Evolutionary conservation across 148 eudicot species (phyloP).

Genomic region (Rhododendron ovatum): DNA sequence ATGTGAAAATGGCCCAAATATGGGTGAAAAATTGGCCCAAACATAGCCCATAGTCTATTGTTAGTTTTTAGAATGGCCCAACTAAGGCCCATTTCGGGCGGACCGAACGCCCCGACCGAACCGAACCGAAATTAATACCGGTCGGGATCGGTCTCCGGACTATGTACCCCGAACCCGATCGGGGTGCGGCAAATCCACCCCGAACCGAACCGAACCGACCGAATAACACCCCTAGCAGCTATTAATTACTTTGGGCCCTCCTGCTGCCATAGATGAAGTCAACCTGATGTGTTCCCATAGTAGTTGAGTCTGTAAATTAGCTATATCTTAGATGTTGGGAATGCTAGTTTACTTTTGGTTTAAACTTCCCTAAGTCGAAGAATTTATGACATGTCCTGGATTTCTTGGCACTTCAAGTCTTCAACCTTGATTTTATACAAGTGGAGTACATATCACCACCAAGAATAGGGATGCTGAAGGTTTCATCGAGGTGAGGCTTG

Average conservation of each 20-base stretch:
- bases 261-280: background rate
- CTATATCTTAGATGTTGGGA: background rate
- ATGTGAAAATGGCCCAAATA: too few relatives aligned
- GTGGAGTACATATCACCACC: background rate
- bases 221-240: too few relatives aligned
- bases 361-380: background rate
- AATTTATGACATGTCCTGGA: background rate
- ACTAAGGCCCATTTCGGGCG: too few relatives aligned
- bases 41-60: too few relatives aligned
- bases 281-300: background rate
- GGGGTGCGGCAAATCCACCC: too few relatives aligned
- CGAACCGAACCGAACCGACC: too few relatives aligned
- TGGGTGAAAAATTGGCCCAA: too few relatives aligned
- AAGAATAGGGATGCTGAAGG: background rate
- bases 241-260: conserved; percentile 8
- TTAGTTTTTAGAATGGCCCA: too few relatives aligned
- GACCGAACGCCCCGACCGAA: too few relatives aligned
- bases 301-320: conserved; percentile 3
- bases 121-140: too few relatives aligned
- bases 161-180: too few relatives aligned
- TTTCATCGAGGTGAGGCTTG: background rate
- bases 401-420: conserved; percentile 3
- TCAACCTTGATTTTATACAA: background rate
- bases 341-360: background rate
- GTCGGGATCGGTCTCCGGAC: too few relatives aligned